Evolutionary conservation across 2,329 filamentous ascomycete genomes (phyloP), one percentile per base, ranked within the genome.

Genomic region (Colletotrichum navitas): DNA sequence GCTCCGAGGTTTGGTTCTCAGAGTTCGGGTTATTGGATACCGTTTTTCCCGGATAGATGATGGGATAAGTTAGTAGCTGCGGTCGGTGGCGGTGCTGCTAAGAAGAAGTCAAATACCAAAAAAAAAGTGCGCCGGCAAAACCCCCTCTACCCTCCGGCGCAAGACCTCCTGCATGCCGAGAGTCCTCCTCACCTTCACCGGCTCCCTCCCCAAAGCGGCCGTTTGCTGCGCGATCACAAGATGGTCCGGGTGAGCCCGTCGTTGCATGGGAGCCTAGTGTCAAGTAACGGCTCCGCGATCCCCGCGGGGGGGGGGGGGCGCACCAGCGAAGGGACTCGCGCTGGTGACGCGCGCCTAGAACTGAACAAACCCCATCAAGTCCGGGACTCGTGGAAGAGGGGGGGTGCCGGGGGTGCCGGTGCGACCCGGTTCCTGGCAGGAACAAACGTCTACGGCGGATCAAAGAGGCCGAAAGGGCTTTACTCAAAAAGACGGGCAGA

Each of bases 231-330:
- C 45, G n/a, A 69, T 72, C 69, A 72, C 65, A 49, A 60, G 69
- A 68, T 55, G 59, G 11, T 4, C 11, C 11, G 49, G 18, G 36
- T 10, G 16, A 36, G 21, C 12, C 39, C 51, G 45, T 43, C 29
- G 69, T 72, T 55, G 54, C 69, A 69, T 41, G 34, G 39, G 29
- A 26, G 59, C 59, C 59, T 65, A 64, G 45, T 29, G 39, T 24
- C 32, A 21, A 32, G 43, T 11, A 26, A 26, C 69, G 69, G 69
- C 69, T 72, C 69, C 69, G 69, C 21, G 69, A 72, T 69, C 69
- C 69, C 69, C 69, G 69, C 36, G 29, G 26, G n/a, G 5, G 39
- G 26, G n/a, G 5, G 39, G 16, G 29, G n/a, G 45, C 16, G 14
- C 16, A 41, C 24, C 2, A n/a, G 14, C 14, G 24, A 43, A 6